Conservation (phyloP, 2,329 filamentous ascomycete species). For the Chaetomium sp. region DNA sequence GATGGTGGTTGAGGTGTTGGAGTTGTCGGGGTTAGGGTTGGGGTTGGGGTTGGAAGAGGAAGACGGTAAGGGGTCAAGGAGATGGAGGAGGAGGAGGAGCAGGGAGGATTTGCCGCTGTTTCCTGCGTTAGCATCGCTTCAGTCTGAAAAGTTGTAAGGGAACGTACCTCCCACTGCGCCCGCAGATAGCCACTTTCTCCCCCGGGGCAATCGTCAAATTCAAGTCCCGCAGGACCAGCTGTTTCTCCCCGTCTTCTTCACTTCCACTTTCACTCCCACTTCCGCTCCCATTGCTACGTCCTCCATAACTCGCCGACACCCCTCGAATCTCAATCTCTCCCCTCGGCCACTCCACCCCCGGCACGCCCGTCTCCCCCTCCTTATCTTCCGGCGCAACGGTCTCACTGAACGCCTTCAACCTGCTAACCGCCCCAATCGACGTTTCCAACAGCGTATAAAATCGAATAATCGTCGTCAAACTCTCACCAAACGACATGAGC, state of each 20-base stretch:
- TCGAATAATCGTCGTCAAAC: slow-evolving; percentile 26
- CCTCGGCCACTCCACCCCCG: slow-evolving; percentile 23
- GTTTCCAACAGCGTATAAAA: slow-evolving; percentile 31
- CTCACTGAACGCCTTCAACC: slow-evolving; percentile 28
- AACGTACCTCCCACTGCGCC: slow-evolving; percentile 34
- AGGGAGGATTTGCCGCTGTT: slow-evolving; percentile 39
- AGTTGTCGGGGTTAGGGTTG: background rate
- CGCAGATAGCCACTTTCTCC: slow-evolving; percentile 37
- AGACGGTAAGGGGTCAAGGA: slow-evolving; percentile 34
- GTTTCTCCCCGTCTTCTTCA: background rate
- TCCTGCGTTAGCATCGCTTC: slow-evolving; percentile 15
- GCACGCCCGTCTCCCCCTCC: slow-evolving; percentile 26
- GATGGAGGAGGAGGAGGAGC: slow-evolving; percentile 34
- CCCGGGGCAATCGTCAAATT: slow-evolving; percentile 28
- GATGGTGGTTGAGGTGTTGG: slow-evolving; percentile 2
- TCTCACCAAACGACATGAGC: slow-evolving; percentile 32
- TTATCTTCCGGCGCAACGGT: slow-evolving; percentile 23
- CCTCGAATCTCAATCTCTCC: slow-evolving; percentile 23
- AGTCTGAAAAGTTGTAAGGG: background rate
- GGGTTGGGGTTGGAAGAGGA: background rate
- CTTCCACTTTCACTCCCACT: too few species aligned
- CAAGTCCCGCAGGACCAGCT: slow-evolving; percentile 27
- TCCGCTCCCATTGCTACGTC: too few species aligned
- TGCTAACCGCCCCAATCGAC: slow-evolving; percentile 34
- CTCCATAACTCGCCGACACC: slow-evolving; percentile 25